Evolutionary conservation across 2,329 filamentous ascomycete genomes (phyloP).

Genomic region (Aspergillus quadricinctus): DNA sequence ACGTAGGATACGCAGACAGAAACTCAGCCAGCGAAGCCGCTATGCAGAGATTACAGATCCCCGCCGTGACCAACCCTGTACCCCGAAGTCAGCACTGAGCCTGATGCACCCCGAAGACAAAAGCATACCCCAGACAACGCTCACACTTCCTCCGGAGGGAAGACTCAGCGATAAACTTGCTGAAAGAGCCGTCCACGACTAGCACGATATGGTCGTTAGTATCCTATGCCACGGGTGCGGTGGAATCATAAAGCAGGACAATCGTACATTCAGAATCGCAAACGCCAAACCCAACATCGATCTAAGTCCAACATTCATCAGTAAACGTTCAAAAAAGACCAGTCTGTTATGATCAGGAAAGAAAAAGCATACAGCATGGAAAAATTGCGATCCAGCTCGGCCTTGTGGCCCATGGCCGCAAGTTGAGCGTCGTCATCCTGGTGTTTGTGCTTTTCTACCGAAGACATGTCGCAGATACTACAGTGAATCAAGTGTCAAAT

Average conservation of each 20-base stretch:
- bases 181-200: conserved; percentile 59
- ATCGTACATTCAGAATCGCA: conserved; percentile 53
- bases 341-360: neutral
- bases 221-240: neutral
- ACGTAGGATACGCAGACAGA: conserved; percentile 59
- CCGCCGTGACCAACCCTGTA: conserved; percentile 50
- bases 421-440: conserved; percentile 47
- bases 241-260: neutral
- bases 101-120: neutral
- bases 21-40: conserved; percentile 68
- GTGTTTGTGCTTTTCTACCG: conserved; percentile 13
- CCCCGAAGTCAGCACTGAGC: neutral
- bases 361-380: conserved; percentile 41
- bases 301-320: conserved; percentile 14
- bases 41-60: conserved; percentile 66
- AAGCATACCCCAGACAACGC: conserved; percentile 67
- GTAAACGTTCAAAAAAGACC: neutral
- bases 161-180: conserved; percentile 58
- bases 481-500: neutral
- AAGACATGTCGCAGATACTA: conserved; percentile 6
- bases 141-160: conserved; percentile 65
- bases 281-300: conserved; percentile 61
- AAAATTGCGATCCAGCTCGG: conserved; percentile 56
- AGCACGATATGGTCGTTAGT: neutral
- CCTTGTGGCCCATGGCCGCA: conserved; percentile 54